phyloP scores from a whole-genome alignment of 495 filamentous ascomycete species.

The Lindgomyces ingoldianus region DNA sequence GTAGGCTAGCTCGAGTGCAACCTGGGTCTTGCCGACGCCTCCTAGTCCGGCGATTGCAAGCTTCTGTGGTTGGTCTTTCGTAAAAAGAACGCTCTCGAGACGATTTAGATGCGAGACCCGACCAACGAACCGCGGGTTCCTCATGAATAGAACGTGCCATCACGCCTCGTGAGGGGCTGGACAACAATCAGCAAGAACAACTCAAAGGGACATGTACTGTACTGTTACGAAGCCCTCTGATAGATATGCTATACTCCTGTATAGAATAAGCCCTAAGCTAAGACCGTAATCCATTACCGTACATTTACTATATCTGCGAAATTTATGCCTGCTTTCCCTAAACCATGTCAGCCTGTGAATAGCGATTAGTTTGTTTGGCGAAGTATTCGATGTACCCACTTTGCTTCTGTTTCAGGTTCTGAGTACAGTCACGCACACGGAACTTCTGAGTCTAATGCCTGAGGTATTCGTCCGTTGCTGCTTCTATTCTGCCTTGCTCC shows the following conservation, averaged over 20 bases:
- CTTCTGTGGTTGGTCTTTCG: neutral
- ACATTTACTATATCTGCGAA: neutral
- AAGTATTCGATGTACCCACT: constrained; percentile 2
- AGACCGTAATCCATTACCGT: neutral
- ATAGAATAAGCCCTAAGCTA: neutral
- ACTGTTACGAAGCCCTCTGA: neutral
- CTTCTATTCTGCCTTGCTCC: constrained; percentile 12
- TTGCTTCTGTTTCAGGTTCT: constrained; percentile 21
- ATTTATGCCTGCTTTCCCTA: neutral
- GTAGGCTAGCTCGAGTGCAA: constrained; percentile 14
- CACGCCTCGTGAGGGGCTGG: neutral
- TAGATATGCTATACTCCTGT: neutral
- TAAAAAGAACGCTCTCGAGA: neutral
- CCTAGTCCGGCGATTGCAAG: constrained; percentile 16
- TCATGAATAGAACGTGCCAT: neutral
- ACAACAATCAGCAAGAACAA: neutral
- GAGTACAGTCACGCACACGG: constrained; percentile 2
- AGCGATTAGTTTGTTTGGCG: neutral
- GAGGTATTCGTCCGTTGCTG: neutral
- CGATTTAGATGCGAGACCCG: neutral
- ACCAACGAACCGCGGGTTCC: neutral
- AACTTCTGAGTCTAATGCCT: neutral
- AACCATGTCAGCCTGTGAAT: neutral
- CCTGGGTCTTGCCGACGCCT: constrained; percentile 21
- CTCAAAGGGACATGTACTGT: neutral